Percentiles rank a stretch among this genome's conserved stretches.
Conservation (phyloP, 208 protist species). For the Wallacemonas sp. region DNA sequence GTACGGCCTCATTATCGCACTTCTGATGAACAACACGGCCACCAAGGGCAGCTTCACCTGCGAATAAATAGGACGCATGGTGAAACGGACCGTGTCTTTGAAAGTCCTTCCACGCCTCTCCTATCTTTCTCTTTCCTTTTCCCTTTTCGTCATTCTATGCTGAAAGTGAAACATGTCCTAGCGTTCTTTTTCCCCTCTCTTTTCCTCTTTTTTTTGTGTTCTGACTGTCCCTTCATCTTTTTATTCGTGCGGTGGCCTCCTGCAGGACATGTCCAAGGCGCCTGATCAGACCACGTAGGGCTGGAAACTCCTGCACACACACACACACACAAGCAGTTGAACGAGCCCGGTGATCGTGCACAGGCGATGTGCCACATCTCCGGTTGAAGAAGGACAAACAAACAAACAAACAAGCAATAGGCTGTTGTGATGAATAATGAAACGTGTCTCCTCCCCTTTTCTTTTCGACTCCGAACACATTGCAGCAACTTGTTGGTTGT, state of each 20-base stretch:
- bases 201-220: background rate
- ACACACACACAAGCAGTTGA: too few species aligned
- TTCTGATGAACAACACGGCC: constrained; percentile 94
- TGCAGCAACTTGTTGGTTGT: too few species aligned
- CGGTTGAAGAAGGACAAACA: too few species aligned
- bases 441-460: too few species aligned
- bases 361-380: too few species aligned
- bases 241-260: background rate
- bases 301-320: too few species aligned
- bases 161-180: background rate
- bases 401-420: too few species aligned
- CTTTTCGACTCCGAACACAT: too few species aligned
- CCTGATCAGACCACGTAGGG: background rate
- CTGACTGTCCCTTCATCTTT: background rate
- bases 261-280: background rate
- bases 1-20: constrained; percentile 99
- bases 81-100: background rate
- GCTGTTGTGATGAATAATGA: too few species aligned
- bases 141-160: background rate
- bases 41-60: constrained; percentile 48
- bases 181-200: background rate
- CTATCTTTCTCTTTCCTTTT: background rate
- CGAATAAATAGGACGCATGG: constrained; percentile 3
- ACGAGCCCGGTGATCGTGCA: too few species aligned
- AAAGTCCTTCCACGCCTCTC: constrained; percentile 1